Percentiles rank a stretch among this genome's conserved stretches.
phyloP scores from a whole-genome alignment of 495 filamentous ascomycete species.

The Tuber calosporum region DNA sequence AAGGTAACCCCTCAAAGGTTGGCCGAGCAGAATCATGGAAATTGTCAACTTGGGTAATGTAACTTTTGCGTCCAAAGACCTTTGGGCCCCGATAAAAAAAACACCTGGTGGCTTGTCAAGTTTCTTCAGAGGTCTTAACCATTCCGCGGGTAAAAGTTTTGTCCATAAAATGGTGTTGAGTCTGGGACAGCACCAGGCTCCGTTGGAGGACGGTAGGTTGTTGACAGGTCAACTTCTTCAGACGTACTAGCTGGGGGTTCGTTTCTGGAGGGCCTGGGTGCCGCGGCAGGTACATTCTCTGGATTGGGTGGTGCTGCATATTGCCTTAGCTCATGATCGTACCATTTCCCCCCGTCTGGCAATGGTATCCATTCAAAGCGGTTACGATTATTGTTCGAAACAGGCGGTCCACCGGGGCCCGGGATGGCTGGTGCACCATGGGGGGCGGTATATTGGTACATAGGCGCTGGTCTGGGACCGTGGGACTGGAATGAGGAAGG shows the following conservation, averaged over 20 bases:
- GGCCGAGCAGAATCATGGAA: background rate
- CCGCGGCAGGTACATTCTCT: background rate
- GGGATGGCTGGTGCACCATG: background rate
- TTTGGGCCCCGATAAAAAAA: background rate
- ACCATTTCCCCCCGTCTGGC: slow-evolving; percentile 20
- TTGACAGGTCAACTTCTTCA: background rate
- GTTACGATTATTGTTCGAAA: background rate
- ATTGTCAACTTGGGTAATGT: background rate
- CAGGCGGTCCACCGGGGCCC: background rate
- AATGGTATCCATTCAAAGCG: slow-evolving; percentile 12
- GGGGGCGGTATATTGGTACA: background rate
- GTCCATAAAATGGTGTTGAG: background rate
- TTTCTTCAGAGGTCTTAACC: background rate
- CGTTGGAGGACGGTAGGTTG: background rate
- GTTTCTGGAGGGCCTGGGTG: background rate
- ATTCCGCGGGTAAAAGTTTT: background rate
- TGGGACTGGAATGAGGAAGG: background rate
- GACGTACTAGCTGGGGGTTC: background rate
- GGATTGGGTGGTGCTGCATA: slow-evolving; percentile 18
- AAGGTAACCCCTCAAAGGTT: background rate
- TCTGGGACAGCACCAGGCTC: background rate
- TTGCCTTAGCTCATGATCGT: slow-evolving; percentile 17
- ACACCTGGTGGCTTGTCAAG: background rate
- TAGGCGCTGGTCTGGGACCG: background rate
- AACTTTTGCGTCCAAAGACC: background rate